Conservation (phyloP, 495 filamentous ascomycete genomes). For the Amphirosellinia nigrospora region DNA sequence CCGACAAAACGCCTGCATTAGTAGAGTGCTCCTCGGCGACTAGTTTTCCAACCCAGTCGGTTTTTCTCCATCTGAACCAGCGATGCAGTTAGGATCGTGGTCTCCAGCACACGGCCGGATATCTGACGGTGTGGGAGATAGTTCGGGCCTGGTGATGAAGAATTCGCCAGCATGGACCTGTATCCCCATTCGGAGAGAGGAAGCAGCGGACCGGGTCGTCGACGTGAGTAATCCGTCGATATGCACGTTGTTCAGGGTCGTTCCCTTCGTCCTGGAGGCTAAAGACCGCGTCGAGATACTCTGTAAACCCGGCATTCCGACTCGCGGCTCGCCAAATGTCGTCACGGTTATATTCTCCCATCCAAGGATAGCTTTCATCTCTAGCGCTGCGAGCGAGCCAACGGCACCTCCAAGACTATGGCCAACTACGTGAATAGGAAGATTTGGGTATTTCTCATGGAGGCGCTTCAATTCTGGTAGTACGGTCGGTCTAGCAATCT, state of each 20-base stretch:
- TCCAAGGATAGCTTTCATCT: constrained; percentile 56
- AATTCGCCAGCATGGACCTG: constrained; percentile 83
- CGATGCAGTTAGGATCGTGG: constrained; percentile 72
- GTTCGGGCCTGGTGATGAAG: constrained; percentile 72
- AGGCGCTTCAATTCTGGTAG: constrained; percentile 64
- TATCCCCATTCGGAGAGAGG: constrained; percentile 90
- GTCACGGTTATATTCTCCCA: constrained; percentile 75
- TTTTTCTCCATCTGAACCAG: constrained; percentile 54
- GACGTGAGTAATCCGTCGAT: constrained; percentile 82
- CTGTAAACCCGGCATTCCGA: constrained; percentile 74
- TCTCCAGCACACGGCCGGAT: constrained; percentile 74
- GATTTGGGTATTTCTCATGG: constrained; percentile 65
- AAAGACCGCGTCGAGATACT: constrained; percentile 74
- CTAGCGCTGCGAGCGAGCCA: constrained; percentile 83
- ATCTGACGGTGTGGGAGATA: constrained; percentile 71
- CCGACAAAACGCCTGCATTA: constrained; percentile 27
- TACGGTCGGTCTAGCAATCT: constrained; percentile 67
- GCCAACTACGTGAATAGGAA: constrained; percentile 78
- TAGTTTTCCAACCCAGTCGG: constrained; percentile 27
- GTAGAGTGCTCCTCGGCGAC: constrained; percentile 30
- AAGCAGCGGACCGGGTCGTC: constrained; percentile 86
- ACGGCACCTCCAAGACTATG: constrained; percentile 95
- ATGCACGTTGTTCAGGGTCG: constrained; percentile 49
- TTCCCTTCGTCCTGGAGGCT: constrained; percentile 42
- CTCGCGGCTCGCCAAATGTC: constrained; percentile 89